Base-by-base conservation (phyloP, 345 rosid species). In the Luvunga scandens region DNA sequence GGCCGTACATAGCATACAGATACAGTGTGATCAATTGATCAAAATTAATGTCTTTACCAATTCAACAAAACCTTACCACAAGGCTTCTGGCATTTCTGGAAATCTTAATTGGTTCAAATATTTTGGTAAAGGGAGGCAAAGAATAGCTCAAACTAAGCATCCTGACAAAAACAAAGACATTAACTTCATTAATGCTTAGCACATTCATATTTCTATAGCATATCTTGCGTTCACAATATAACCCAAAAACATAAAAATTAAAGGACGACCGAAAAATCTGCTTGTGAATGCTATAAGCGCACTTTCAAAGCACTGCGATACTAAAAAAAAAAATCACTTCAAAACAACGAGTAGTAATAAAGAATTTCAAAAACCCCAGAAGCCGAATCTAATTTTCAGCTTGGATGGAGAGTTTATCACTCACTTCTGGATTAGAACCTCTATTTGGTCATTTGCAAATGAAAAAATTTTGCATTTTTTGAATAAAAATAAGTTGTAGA, bases 61-160 rank as follows among this genome's bases (percentile, higher is more conserved):
- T 76, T 60, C 59, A 55, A 60, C 3, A 16, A 78, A 64, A 77
- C 64, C 91, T 61, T 83, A 93, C 98, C 90, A 91, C 90, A 34
- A 80, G 78, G 69, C 78, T 80, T 80, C 82, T 84, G 69, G 78
- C 81, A 21, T 34, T 78, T 71, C 65, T 78, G 72, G 84, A 61
- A 61, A 73, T 69, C 56, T 87, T 78, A 55, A 78, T 7, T 31
- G 88, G 73, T 61, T 87, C 90, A 45, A 73, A 83, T 79, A 80
- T 78, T 78, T 84, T 84, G 57, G 88, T 75, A 70, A 86, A 73
- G 75, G 81, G 70, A n/a, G 93, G 91, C 75, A 89, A 30, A 78
- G 92, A 73, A 71, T 80, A 79, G 81, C 88, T 88, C 75, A 89
- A 88, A 61, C 84, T 66, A 78, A 90, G 81, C 95, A 91, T 91